Evolutionary conservation across 352 stramenopile genomes (phyloP).

Genomic region (Thraustochytrium sp.): DNA sequence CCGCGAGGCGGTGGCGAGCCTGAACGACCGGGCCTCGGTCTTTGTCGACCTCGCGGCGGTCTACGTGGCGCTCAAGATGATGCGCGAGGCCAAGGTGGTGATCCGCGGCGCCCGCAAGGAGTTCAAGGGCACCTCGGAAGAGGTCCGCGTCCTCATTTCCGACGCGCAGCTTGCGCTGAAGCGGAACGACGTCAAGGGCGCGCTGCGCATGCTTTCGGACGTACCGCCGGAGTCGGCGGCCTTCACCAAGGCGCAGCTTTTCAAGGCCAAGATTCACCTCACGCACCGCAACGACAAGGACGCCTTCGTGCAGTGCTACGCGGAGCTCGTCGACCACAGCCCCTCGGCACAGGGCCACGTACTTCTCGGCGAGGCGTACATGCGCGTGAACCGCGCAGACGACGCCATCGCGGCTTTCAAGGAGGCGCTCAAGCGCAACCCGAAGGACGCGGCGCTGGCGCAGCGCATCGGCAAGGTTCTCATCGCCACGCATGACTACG

Average conservation of each 20-base stretch:
- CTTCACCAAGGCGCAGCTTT: slow-evolving; percentile 76
- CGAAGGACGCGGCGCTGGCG: slow-evolving; percentile 58
- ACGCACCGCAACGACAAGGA: slow-evolving; percentile 81
- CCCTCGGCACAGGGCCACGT: slow-evolving; percentile 67
- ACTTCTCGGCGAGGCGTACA: slow-evolving; percentile 79
- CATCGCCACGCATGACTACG: slow-evolving; percentile 85
- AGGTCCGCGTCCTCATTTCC: slow-evolving; percentile 81
- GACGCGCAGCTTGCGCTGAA: slow-evolving; percentile 81
- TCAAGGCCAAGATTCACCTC: slow-evolving; percentile 87
- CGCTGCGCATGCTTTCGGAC: slow-evolving; percentile 76
- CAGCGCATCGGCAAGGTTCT: slow-evolving; percentile 78
- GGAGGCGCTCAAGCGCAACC: slow-evolving; percentile 54
- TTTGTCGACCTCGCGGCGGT: slow-evolving; percentile 69
- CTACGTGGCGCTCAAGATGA: slow-evolving; percentile 44
- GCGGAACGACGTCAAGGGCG: slow-evolving; percentile 75
- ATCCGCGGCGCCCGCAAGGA: slow-evolving; percentile 48
- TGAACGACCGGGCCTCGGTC: slow-evolving; percentile 73
- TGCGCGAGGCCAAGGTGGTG: slow-evolving; percentile 47
- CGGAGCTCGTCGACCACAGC: slow-evolving; percentile 72
- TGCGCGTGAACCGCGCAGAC: slow-evolving; percentile 82
- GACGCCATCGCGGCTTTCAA: slow-evolving; percentile 61
- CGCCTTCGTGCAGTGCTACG: slow-evolving; percentile 75
- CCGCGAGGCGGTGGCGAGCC: slow-evolving; percentile 50
- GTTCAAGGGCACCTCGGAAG: slow-evolving; percentile 65
- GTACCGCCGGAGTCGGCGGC: slow-evolving; percentile 66